phyloP scores from a whole-genome alignment of 805 yeast species.

The Teunomyces gatunensis region DNA sequence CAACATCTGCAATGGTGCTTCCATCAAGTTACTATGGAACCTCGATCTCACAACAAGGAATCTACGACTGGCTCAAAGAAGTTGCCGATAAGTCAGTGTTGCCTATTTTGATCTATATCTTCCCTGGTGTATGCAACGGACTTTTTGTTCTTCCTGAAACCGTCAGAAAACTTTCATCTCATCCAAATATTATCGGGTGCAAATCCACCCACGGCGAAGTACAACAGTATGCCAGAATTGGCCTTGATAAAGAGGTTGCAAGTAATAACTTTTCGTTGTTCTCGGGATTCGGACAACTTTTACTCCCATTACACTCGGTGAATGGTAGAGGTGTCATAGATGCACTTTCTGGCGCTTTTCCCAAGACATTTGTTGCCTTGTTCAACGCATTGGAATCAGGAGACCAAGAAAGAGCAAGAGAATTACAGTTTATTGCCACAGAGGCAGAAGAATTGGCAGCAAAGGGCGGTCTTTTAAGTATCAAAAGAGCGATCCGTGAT shows the following conservation, averaged over 20 bases:
- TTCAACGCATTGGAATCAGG: constrained; percentile 39
- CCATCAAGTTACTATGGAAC: constrained; percentile 51
- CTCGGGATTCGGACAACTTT: constrained; percentile 52
- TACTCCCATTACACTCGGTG: constrained; percentile 45
- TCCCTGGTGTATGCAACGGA: constrained; percentile 50
- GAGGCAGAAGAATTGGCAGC: constrained; percentile 47
- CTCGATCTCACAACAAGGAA: constrained; percentile 43
- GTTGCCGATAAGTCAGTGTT: constrained; percentile 43
- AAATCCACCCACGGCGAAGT: constrained; percentile 54
- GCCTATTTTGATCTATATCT: constrained; percentile 46
- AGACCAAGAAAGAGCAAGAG: constrained; percentile 38
- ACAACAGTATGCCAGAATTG: constrained; percentile 44
- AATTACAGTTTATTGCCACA: constrained; percentile 41
- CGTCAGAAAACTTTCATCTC: constrained; percentile 40
- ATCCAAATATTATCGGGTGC: constrained; percentile 49
- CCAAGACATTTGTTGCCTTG: constrained; percentile 45
- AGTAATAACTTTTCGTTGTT: constrained; percentile 40
- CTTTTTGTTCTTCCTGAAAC: constrained; percentile 37
- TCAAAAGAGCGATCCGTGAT: constrained; percentile 41
- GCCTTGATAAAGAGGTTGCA: constrained; percentile 37
- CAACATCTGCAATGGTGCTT: constrained; percentile 38
- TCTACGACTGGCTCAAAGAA: constrained; percentile 42
- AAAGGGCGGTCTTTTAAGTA: constrained; percentile 44
- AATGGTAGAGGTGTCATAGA: constrained; percentile 54
- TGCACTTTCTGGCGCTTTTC: constrained; percentile 53